phyloP scores from a whole-genome alignment of 345 rosid genomes.

The Euclidium syriacum region DNA sequence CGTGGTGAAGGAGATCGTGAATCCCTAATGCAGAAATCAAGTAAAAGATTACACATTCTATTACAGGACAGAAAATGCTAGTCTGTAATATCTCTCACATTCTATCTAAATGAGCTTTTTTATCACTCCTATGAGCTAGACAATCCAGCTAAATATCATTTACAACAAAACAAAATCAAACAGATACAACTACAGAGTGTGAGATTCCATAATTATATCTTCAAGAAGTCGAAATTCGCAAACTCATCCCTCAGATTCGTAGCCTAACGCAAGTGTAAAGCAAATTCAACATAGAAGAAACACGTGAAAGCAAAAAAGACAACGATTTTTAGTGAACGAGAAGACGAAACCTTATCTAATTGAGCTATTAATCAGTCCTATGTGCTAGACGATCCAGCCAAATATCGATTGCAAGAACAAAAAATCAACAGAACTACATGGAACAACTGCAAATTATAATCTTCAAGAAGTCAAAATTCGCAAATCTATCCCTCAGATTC shows the following conservation, averaged over 20 bases:
- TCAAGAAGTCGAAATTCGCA: background rate
- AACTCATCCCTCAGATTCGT: slow-evolving; percentile 1
- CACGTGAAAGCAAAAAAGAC: background rate
- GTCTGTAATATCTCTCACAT: background rate
- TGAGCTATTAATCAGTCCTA: too few species aligned
- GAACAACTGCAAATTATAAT: too few species aligned
- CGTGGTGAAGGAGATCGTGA: slow-evolving; percentile 68
- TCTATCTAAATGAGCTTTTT: background rate
- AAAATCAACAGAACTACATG: too few species aligned
- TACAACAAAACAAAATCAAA: too few species aligned
- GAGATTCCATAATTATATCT: background rate
- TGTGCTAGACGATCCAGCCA: too few species aligned
- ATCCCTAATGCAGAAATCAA: slow-evolving; percentile 36
- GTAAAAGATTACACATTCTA: background rate
- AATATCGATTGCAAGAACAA: too few species aligned
- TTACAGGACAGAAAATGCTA: background rate
- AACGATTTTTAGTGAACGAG: too few species aligned
- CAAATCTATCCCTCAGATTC: slow-evolving; percentile 4
- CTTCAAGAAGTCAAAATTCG: background rate
- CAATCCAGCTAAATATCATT: too few species aligned
- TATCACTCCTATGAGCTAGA: background rate
- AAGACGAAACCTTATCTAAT: too few species aligned
- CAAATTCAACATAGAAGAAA: background rate
- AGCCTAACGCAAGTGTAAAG: slow-evolving; percentile 1
- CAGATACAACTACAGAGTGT: background rate